Evolutionary conservation across 2,329 filamentous ascomycete genomes (phyloP), one percentile per base, ranked within the genome.

Genomic region (Pseudogymnoascus sp.): DNA sequence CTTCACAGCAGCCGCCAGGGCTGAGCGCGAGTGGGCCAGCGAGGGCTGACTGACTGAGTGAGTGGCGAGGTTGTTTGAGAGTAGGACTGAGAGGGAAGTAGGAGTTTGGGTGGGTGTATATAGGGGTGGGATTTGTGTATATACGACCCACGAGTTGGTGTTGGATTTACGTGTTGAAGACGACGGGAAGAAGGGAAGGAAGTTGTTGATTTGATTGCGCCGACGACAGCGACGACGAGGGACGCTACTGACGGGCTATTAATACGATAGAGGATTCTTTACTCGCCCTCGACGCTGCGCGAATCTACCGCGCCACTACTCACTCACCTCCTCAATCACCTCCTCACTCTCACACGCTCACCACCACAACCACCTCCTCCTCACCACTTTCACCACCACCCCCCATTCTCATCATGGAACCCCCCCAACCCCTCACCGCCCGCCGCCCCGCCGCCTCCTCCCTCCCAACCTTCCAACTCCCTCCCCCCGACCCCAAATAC

Each of bases 391-490:
- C n/a, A n/a, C n/a, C 69, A 40, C n/a, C 65, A 61, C 67, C 78
- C 65, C 67, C 63, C 63, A 62, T 60, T 67, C 69, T 63, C 63
- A 68, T 78, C 74, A 82, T 87, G 78, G 81, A 81, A 75, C 78
- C 80, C 71, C 80, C 83, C 70, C 80, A 82, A 73, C 88, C 87
- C 78, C 86, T 92, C 74, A 84, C 87, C 69, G 82, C 87, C 74
- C 84, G 89, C 71, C 84, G 88, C 75, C 84, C 86, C 72, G 87
- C 87, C 71, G 85, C 88, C 66, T 84, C 83, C 64, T 83, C 83
- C 69, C 81, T 92, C 66, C 87, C 88, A 64, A 82, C 77, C 68
- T 90, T 90, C 72, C 85, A 89, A 71, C 82, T 91, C 61, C 84
- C 85, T 67, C 85, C 87, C 62, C 85, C 86, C 68, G 81, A 83